Evolutionary conservation across 2,329 filamentous ascomycete species (phyloP).

Genomic region (Akanthomyces muscarius): DNA sequence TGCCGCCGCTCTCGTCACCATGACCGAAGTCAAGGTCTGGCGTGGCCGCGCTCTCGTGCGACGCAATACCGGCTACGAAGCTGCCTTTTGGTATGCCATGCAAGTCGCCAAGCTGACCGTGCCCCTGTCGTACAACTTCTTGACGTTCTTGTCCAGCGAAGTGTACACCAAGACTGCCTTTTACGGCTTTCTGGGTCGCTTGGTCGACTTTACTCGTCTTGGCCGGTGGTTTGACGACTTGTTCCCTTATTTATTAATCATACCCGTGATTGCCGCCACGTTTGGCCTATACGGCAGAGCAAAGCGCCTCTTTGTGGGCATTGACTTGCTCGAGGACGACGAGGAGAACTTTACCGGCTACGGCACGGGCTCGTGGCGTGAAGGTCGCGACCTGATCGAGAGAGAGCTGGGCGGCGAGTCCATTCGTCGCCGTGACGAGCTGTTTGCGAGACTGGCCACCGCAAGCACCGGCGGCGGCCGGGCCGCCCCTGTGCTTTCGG

Average conservation of each 20-base stretch:
- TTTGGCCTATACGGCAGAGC: constrained; percentile 88
- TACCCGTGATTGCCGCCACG: constrained; percentile 79
- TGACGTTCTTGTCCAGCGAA: constrained; percentile 74
- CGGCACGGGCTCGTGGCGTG: constrained; percentile 82
- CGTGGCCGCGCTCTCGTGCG: constrained; percentile 85
- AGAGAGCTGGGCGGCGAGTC: constrained; percentile 70
- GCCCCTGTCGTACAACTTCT: constrained; percentile 91
- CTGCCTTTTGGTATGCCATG: constrained; percentile 91
- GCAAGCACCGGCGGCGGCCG: constrained; percentile 27
- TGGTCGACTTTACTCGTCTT: constrained; percentile 78
- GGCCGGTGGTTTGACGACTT: constrained; percentile 81
- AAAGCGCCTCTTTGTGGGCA: constrained; percentile 73
- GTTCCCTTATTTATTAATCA: constrained; percentile 81
- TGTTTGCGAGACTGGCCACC: constrained; percentile 32
- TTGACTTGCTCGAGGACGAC: constrained; percentile 71
- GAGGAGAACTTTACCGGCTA: constrained; percentile 61
- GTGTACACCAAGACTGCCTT: constrained; percentile 79
- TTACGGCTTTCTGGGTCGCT: constrained; percentile 76
- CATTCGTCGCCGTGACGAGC: constrained; percentile 45
- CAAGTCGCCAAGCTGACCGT: constrained; percentile 91
- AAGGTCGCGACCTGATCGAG: constrained; percentile 86
- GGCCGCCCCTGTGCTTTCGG: constrained; percentile 44
- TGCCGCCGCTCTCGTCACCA: constrained; percentile 76
- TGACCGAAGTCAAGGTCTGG: constrained; percentile 97
- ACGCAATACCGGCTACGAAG: constrained; percentile 88